A percentile compares a stretch with the other conserved stretches of the same genome.
Evolutionary conservation across 257 asterid species (phyloP).

Genomic region (Nicotiana benthamiana): DNA sequence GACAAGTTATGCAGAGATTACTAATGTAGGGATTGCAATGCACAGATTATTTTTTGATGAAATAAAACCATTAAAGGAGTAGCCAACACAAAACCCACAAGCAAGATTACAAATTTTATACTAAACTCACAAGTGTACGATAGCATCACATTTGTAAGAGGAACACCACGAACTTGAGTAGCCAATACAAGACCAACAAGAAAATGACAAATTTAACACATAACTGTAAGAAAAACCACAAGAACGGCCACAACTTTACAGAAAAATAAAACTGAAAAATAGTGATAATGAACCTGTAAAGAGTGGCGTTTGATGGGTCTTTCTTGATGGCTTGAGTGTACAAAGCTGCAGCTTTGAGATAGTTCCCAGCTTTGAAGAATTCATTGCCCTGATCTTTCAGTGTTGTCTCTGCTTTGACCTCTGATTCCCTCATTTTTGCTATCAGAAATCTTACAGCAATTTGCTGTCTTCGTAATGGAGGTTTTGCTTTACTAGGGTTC

Average conservation of each 20-base stretch:
- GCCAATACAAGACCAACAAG: not conserved
- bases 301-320: slow-evolving; percentile 80
- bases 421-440: slow-evolving; percentile 51
- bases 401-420: slow-evolving; percentile 33
- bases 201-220: not conserved
- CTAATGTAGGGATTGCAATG: too few relatives aligned
- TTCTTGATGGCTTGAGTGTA: slow-evolving; percentile 93
- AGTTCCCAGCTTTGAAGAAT: slow-evolving; percentile 81
- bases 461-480: not conserved
- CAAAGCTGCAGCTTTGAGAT: slow-evolving; percentile 98
- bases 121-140: not conserved
- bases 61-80: not conserved
- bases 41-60: not conserved
- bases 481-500: slow-evolving; percentile 19
- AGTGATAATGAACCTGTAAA: slow-evolving; percentile 48
- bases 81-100: not conserved
- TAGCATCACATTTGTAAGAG: not conserved
- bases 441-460: not conserved
- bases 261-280: not conserved
- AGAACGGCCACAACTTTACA: not conserved
- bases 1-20: too few relatives aligned
- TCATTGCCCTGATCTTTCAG: slow-evolving; percentile 92
- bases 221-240: not conserved
- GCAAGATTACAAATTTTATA: not conserved
- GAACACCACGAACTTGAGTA: not conserved